These are phyloP conservation scores for Trichoderma erinaceum DNA, from an alignment of 495 filamentous ascomycete species.

Conservation along the genomic window DNA sequence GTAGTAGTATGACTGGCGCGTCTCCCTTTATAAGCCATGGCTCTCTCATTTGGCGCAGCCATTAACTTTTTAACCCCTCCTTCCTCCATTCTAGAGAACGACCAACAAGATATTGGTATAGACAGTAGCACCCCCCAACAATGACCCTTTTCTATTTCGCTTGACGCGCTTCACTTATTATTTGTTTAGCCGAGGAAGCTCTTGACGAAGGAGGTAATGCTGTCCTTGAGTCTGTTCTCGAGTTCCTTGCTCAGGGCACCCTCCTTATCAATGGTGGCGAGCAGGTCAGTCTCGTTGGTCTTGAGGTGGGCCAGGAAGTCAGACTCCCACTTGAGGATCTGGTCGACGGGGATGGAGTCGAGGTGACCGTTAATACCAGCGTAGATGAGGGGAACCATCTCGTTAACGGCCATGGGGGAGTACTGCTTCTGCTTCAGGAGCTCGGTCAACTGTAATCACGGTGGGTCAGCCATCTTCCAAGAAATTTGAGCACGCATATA, in stretches of 20 bases:
- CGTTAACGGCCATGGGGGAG: conserved; percentile 95
- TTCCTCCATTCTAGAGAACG: conserved; percentile 39
- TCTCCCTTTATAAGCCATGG: conserved; percentile 33
- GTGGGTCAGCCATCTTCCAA: conserved; percentile 29
- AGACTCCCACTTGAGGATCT: conserved; percentile 84
- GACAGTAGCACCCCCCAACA: conserved; percentile 35
- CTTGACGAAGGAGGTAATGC: conserved; percentile 81
- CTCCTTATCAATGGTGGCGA: conserved; percentile 90
- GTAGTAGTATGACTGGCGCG: conserved; percentile 12
- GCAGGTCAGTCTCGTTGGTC: conserved; percentile 77
- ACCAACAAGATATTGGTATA: conserved; percentile 38
- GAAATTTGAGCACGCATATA: neutral
- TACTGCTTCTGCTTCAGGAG: conserved; percentile 99
- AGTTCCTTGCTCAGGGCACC: conserved; percentile 92
- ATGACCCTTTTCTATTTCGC: conserved; percentile 22
- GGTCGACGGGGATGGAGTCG: conserved; percentile 76
- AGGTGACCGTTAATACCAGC: conserved; percentile 97
- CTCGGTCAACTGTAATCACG: conserved; percentile 62
- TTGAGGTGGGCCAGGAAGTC: conserved; percentile 90
- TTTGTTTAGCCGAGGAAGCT: conserved; percentile 60
- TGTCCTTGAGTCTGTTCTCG: conserved; percentile 79
- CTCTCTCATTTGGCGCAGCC: conserved; percentile 34
- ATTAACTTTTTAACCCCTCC: conserved; percentile 23
- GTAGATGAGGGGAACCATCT: conserved; percentile 99
- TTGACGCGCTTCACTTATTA: conserved; percentile 19